Conservation (phyloP, 2,329 filamentous ascomycete species). For the Fusarium sp. region DNA sequence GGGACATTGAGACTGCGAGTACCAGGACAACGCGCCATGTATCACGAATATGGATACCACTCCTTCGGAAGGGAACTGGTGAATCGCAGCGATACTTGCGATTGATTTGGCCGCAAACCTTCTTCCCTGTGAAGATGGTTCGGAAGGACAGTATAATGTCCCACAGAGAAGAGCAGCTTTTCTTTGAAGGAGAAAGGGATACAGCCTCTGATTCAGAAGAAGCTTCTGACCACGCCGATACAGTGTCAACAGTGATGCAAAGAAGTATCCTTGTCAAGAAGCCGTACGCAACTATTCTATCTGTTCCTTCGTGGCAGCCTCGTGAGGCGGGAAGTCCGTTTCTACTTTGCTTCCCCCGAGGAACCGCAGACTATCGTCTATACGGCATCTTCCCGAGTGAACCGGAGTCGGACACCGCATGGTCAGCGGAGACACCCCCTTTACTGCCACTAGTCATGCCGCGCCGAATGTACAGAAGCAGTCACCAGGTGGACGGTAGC, state of each 20-base stretch:
- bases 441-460: neutral
- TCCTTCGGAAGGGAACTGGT: fast-evolving
- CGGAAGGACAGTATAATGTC: neutral
- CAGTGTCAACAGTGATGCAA: neutral
- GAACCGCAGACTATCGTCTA: neutral
- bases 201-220: fast-evolving
- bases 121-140: neutral
- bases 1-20: neutral
- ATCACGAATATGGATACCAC: neutral
- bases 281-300: neutral
- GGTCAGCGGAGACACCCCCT: neutral
- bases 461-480: fast-evolving
- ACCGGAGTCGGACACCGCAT: fast-evolving
- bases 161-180: neutral
- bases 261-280: neutral
- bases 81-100: neutral
- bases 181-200: neutral
- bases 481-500: fast-evolving
- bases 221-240: neutral
- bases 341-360: neutral
- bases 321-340: neutral
- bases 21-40: neutral
- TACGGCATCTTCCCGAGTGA: neutral
- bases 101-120: neutral
- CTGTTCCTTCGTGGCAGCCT: neutral